These are phyloP conservation scores for Rhizoclosmatium globosum DNA, from an alignment of 192 early-diverging fungal species.

Conservation along the genomic window DNA sequence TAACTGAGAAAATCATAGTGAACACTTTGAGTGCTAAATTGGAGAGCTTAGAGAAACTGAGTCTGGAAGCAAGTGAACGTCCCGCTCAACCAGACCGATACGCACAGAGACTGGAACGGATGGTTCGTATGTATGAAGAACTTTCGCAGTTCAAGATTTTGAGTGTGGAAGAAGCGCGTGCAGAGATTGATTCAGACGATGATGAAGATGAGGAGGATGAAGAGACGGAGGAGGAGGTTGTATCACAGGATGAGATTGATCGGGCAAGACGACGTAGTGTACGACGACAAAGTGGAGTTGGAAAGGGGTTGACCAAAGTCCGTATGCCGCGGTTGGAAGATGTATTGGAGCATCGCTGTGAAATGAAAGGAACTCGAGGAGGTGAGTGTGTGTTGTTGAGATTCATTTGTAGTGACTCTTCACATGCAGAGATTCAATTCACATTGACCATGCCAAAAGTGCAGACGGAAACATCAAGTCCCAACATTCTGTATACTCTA, in stretches of 20 bases:
- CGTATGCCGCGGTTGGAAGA: conserved; percentile 14
- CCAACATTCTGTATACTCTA: conserved; percentile 28
- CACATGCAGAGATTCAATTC: conserved; percentile 37
- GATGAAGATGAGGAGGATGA: conserved; percentile 28
- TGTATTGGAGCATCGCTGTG: conserved; percentile 35
- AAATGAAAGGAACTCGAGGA: conserved; percentile 40
- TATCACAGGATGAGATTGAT: conserved; percentile 30
- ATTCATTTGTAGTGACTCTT: neutral
- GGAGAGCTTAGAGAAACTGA: neutral
- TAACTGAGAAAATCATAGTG: conserved; percentile 24
- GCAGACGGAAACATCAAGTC: conserved; percentile 19
- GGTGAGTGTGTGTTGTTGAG: conserved; percentile 32
- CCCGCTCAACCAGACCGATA: conserved; percentile 42
- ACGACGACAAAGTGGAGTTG: conserved; percentile 7
- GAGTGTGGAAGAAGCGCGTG: conserved; percentile 41
- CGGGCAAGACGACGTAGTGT: conserved; percentile 23
- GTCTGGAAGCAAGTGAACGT: conserved; percentile 5
- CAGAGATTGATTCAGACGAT: conserved; percentile 12
- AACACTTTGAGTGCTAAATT: conserved; percentile 23
- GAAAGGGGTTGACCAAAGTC: neutral
- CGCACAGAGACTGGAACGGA: conserved; percentile 45
- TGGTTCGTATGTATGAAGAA: conserved; percentile 51
- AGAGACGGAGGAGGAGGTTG: conserved; percentile 15
- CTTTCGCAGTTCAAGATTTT: conserved; percentile 47
- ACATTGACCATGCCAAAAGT: conserved; percentile 37